These are phyloP conservation scores for Pluteus cervinus DNA, from an alignment of 768 basidiomycete species.

Conservation along the genomic window DNA sequence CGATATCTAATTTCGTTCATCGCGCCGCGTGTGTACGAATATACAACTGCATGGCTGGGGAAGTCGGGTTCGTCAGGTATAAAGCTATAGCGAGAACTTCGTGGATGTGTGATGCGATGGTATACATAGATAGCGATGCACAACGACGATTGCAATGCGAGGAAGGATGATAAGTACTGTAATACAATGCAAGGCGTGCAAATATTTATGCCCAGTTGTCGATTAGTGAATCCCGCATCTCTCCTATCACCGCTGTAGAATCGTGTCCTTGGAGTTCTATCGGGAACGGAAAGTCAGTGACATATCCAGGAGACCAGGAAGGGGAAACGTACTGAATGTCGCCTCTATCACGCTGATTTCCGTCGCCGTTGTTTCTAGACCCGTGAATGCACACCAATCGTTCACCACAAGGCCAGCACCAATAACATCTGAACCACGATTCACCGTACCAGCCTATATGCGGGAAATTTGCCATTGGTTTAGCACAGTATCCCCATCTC, in stretches of 20 bases:
- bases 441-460: constrained; percentile 89
- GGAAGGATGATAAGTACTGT: no score
- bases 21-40: no score
- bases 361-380: constrained; percentile 98
- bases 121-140: no score
- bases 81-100: no score
- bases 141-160: no score
- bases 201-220: constrained; percentile 95
- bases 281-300: constrained; percentile 5
- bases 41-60: no score
- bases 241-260: constrained; percentile 76
- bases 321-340: constrained; percentile 74
- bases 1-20: no score
- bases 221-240: constrained; percentile 88
- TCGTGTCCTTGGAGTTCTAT: constrained; percentile 83
- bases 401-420: constrained; percentile 98
- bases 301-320: constrained; percentile 1
- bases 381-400: constrained; percentile 99
- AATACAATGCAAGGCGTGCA: no score
- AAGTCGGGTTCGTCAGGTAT: no score
- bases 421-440: constrained; percentile 96
- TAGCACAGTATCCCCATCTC: constrained; percentile 2
- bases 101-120: no score
- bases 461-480: constrained; percentile 3
- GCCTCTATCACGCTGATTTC: constrained; percentile 99